Percentiles rank a stretch among this genome's conserved stretches.
phyloP scores from a whole-genome alignment of 495 filamentous ascomycete genomes.

The Penicillium verhagenii region DNA sequence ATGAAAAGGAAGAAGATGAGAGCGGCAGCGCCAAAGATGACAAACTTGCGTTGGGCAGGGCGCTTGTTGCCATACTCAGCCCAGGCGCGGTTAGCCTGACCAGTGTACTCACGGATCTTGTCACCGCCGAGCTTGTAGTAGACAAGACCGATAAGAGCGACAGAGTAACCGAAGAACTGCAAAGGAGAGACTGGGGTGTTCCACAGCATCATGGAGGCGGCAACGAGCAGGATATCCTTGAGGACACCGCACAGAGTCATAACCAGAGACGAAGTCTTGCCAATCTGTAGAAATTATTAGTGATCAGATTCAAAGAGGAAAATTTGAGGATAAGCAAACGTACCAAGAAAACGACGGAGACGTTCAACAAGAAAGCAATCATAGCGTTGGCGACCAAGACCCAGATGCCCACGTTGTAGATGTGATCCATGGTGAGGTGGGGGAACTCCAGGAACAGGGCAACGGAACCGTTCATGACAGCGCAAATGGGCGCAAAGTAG shows the following conservation, averaged over 20 bases:
- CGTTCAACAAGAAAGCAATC: conserved; percentile 84
- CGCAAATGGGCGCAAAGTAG: conserved; percentile 93
- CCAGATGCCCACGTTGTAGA: conserved; percentile 72
- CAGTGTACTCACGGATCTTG: conserved; percentile 73
- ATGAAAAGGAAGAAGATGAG: conserved; percentile 69
- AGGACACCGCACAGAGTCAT: conserved; percentile 97
- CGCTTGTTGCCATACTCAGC: conserved; percentile 77
- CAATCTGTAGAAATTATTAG: conserved; percentile 54
- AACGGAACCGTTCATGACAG: conserved; percentile 79
- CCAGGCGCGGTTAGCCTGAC: conserved; percentile 70
- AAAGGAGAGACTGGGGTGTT: conserved; percentile 74
- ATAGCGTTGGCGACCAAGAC: conserved; percentile 77
- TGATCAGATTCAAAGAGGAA: neutral
- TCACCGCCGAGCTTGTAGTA: conserved; percentile 97
- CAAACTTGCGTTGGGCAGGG: conserved; percentile 72
- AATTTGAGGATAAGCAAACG: neutral
- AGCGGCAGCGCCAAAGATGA: conserved; percentile 62
- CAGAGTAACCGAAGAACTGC: conserved; percentile 92
- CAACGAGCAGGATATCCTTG: conserved; percentile 95
- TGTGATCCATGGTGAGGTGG: conserved; percentile 64
- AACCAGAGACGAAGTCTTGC: conserved; percentile 93
- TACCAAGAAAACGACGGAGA: conserved; percentile 84
- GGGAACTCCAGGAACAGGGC: conserved; percentile 79
- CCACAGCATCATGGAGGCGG: conserved; percentile 87
- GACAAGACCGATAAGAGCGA: conserved; percentile 85